Evolutionary conservation across 2,329 filamentous ascomycete species (phyloP).

Genomic region (Colletotrichum cordylinicola): DNA sequence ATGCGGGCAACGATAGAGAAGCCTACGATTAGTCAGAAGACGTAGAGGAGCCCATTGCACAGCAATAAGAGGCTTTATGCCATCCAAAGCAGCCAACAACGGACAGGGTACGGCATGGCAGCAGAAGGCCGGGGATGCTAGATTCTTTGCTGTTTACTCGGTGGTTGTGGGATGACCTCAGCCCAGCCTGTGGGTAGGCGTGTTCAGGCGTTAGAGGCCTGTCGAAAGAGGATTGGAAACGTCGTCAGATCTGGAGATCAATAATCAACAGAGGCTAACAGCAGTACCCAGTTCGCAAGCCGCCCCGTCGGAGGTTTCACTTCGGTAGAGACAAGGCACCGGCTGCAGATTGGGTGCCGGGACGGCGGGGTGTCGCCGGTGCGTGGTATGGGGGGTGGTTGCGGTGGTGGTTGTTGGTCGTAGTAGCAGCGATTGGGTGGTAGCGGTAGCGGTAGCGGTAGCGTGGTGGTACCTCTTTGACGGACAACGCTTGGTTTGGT

Average conservation of each 20-base stretch:
- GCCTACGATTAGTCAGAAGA: slow-evolving; percentile 11
- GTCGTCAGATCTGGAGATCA: neutral
- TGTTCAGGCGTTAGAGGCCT: neutral
- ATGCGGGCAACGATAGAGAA: slow-evolving; percentile 5
- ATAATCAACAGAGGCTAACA: neutral
- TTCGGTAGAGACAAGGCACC: slow-evolving; percentile 19
- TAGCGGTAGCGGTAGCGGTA: neutral
- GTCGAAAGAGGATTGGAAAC: neutral
- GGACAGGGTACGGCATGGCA: neutral
- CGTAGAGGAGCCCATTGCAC: neutral
- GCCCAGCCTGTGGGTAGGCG: neutral
- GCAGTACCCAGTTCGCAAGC: neutral
- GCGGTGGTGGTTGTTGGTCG: neutral
- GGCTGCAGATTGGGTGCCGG: slow-evolving; percentile 16
- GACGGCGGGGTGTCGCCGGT: slow-evolving; percentile 6
- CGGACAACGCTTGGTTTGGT: neutral
- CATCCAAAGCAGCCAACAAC: neutral
- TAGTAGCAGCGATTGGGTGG: neutral
- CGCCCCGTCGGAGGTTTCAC: slow-evolving; percentile 20
- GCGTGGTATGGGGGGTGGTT: neutral
- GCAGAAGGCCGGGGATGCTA: neutral
- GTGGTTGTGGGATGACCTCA: neutral
- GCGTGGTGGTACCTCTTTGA: neutral
- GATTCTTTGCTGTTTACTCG: neutral
- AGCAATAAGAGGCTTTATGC: slow-evolving; percentile 9